These are phyloP conservation scores for Serpula lacrymans DNA, from an alignment of 768 basidiomycete species.

Conservation along the genomic window DNA sequence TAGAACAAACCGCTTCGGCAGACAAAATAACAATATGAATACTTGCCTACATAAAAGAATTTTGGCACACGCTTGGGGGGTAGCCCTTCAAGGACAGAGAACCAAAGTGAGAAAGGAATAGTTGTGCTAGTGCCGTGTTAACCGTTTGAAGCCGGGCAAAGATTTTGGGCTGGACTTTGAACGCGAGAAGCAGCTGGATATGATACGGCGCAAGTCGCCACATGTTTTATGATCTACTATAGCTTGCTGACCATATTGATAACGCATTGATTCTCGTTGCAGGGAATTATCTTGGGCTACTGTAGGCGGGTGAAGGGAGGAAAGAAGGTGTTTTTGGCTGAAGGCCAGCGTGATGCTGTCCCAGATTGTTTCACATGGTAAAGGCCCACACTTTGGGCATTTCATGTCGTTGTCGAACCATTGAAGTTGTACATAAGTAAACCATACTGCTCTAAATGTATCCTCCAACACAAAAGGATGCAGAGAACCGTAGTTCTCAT, in stretches of 20 bases:
- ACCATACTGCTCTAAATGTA: conserved; percentile 37
- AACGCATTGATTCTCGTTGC: conserved; percentile 3
- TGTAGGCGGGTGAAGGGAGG: conserved; percentile 20
- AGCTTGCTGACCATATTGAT: conserved; percentile 7
- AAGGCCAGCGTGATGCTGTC: conserved; percentile 21
- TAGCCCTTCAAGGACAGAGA: not conserved
- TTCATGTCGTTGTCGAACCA: conserved; percentile 17
- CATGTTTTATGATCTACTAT: conserved; percentile 4
- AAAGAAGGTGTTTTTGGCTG: conserved; percentile 11
- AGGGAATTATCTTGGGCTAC: conserved; percentile 7
- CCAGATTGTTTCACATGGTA: conserved; percentile 14
- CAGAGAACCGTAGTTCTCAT: conserved; percentile 7
- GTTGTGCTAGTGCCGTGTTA: not conserved
- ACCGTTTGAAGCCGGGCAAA: not conserved
- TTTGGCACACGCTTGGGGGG: not conserved
- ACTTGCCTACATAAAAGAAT: not conserved
- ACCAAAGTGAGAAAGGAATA: not conserved
- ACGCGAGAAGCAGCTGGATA: not conserved
- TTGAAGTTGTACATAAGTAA: conserved; percentile 26
- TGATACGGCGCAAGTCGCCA: not conserved
- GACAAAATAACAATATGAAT: not conserved
- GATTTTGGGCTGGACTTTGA: no score
- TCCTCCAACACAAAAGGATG: conserved; percentile 23
- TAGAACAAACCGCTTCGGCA: no score
- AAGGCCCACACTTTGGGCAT: conserved; percentile 16